Evolutionary conservation across 2,329 filamentous ascomycete species (phyloP).

Genomic region (Colletotrichum sp.): DNA sequence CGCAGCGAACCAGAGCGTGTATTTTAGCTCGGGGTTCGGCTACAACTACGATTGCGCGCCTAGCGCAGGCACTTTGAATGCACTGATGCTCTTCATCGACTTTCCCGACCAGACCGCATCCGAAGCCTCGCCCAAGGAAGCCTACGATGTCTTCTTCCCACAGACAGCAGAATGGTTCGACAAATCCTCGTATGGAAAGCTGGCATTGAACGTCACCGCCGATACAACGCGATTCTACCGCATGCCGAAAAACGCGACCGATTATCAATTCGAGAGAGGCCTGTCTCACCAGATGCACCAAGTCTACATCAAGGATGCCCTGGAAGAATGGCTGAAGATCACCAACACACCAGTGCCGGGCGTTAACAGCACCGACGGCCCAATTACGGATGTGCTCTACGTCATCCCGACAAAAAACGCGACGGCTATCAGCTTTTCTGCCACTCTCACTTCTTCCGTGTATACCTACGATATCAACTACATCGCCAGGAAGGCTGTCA

Average conservation of each 20-base stretch:
- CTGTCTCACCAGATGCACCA: constrained; percentile 28
- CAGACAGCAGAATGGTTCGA: constrained; percentile 7
- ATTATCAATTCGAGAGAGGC: constrained; percentile 31
- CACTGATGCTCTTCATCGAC: constrained; percentile 42
- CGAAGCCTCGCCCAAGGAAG: constrained; percentile 15
- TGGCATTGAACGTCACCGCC: constrained; percentile 26
- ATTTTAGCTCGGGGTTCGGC: constrained; percentile 34
- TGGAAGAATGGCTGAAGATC: constrained; percentile 25
- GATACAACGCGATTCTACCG: constrained; percentile 28
- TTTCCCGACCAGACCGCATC: constrained; percentile 29
- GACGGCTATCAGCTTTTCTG: constrained; percentile 29
- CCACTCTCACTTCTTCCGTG: constrained; percentile 29
- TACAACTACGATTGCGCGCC: constrained; percentile 33
- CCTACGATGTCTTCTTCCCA: neutral
- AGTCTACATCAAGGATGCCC: constrained; percentile 33
- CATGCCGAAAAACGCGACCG: constrained; percentile 26
- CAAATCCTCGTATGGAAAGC: constrained; percentile 16
- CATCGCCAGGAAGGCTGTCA: constrained; percentile 35
- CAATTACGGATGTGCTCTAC: constrained; percentile 31
- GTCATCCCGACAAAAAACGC: constrained; percentile 31
- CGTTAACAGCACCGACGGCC: constrained; percentile 6
- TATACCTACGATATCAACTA: constrained; percentile 25
- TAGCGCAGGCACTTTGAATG: constrained; percentile 32
- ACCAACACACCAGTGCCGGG: constrained; percentile 12
- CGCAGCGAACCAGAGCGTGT: constrained; percentile 25